Conservation (phyloP, 2,329 filamentous ascomycete genomes). For the Ophiostoma ulmi region DNA sequence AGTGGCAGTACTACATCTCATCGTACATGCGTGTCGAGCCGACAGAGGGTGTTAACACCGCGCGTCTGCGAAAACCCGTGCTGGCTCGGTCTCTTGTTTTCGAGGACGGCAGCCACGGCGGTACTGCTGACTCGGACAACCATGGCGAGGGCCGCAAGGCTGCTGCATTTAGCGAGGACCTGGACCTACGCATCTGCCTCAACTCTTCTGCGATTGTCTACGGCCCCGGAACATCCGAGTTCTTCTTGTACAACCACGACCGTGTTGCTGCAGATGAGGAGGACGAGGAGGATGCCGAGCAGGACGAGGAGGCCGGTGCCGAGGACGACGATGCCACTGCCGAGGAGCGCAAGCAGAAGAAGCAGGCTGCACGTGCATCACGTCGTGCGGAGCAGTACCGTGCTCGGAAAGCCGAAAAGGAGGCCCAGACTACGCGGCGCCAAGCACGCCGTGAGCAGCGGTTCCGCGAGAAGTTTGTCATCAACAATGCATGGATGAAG, state of each 20-base stretch:
- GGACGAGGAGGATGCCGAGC: conserved; percentile 19
- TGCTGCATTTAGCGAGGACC: conserved; percentile 61
- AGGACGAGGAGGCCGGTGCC: background rate
- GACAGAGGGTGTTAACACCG: conserved; percentile 69
- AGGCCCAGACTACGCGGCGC: conserved; percentile 31
- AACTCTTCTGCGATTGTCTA: conserved; percentile 78
- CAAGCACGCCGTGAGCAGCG: conserved; percentile 42
- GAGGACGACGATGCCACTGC: conserved; percentile 1
- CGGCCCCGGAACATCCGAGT: conserved; percentile 64
- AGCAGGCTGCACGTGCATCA: conserved; percentile 18
- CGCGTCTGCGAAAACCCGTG: conserved; percentile 62
- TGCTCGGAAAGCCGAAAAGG: conserved; percentile 47
- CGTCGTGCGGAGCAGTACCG: conserved; percentile 19
- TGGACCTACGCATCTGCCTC: conserved; percentile 68
- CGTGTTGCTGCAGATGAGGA: conserved; percentile 58
- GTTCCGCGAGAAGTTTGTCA: conserved; percentile 72
- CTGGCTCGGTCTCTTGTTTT: conserved; percentile 60
- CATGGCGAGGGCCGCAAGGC: conserved; percentile 53
- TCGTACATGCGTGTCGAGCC: conserved; percentile 84
- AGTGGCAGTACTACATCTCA: conserved; percentile 94
- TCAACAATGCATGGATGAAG: conserved; percentile 74
- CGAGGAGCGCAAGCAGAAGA: conserved; percentile 9
- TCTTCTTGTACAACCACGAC: conserved; percentile 64
- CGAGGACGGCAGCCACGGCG: conserved; percentile 12
- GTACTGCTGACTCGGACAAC: conserved; percentile 41